Conservation (phyloP, 495 filamentous ascomycete species). For the Penicillium longicatenatum region DNA sequence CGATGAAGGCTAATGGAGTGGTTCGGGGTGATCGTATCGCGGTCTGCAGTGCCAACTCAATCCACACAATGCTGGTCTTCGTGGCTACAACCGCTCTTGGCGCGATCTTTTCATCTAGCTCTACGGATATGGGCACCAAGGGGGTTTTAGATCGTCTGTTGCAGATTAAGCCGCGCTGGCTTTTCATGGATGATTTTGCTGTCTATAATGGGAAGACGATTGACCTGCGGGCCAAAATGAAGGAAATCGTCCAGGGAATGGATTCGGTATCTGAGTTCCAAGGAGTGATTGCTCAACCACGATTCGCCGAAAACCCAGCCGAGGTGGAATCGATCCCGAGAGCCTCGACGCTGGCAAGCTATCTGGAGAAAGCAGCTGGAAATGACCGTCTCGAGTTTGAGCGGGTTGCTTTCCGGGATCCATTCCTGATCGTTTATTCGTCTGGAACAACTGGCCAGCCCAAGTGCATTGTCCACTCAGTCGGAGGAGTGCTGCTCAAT, state of each 20-base stretch:
- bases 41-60: constrained; percentile 66
- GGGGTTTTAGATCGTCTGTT: constrained; percentile 72
- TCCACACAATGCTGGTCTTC: constrained; percentile 68
- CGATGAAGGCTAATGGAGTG: constrained; percentile 63
- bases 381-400: constrained; percentile 54
- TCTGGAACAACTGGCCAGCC: constrained; percentile 78
- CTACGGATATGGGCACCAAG: constrained; percentile 76
- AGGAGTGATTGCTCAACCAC: constrained; percentile 63
- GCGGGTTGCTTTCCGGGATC: constrained; percentile 51
- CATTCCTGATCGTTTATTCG: constrained; percentile 76
- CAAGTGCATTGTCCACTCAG: constrained; percentile 75
- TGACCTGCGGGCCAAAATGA: constrained; percentile 71
- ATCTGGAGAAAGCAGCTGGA: constrained; percentile 47
- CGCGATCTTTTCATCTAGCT: constrained; percentile 67
- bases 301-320: constrained; percentile 56
- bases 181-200: constrained; percentile 76
- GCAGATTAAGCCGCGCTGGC: constrained; percentile 68
- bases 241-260: constrained; percentile 63
- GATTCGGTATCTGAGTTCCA: constrained; percentile 56
- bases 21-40: constrained; percentile 73
- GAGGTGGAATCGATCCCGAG: constrained; percentile 59
- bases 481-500: constrained; percentile 25
- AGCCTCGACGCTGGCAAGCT: constrained; percentile 53
- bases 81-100: constrained; percentile 65
- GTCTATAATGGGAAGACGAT: constrained; percentile 77